Conservation (phyloP, 495 filamentous ascomycete genomes). For the Penicillium paradoxum region DNA sequence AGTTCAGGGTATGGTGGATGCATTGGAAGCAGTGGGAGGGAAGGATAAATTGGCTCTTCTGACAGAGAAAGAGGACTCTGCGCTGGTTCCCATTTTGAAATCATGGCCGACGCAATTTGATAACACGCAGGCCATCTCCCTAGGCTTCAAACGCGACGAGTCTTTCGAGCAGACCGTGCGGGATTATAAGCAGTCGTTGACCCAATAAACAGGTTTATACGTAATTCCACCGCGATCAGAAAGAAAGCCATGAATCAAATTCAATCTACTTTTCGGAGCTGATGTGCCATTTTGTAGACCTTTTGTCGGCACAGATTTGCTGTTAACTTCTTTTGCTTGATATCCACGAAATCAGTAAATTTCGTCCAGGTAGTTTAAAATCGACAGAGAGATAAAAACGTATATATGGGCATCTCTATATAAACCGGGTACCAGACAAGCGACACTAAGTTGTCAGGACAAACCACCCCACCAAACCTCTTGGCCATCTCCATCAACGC, state of each 20-base stretch:
- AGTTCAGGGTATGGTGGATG: slow-evolving; percentile 67
- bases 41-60: slow-evolving; percentile 58
- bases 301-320: too few relatives aligned
- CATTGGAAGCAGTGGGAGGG: slow-evolving; percentile 60
- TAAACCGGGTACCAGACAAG: neutral
- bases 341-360: too few relatives aligned
- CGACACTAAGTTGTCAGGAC: neutral
- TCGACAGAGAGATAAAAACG: too few relatives aligned
- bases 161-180: slow-evolving; percentile 53
- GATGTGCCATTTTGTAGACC: neutral
- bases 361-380: too few relatives aligned
- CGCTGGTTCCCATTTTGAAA: slow-evolving; percentile 57
- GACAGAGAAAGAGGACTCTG: slow-evolving; percentile 54
- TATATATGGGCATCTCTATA: neutral
- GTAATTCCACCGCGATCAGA: too few relatives aligned
- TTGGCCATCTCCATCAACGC: neutral
- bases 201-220: slow-evolving; percentile 10
- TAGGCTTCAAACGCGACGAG: slow-evolving; percentile 55
- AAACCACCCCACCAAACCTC: neutral
- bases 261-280: too few relatives aligned
- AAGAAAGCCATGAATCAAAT: too few relatives aligned
- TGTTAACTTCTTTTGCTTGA: too few relatives aligned
- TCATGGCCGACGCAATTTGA: slow-evolving; percentile 68
- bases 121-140: slow-evolving; percentile 47
- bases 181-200: slow-evolving; percentile 43